A percentile compares a stretch with the other conserved stretches of the same genome.
Evolutionary conservation across 2,329 filamentous ascomycete species (phyloP).

Genomic region (Neoarthrinium moseri): DNA sequence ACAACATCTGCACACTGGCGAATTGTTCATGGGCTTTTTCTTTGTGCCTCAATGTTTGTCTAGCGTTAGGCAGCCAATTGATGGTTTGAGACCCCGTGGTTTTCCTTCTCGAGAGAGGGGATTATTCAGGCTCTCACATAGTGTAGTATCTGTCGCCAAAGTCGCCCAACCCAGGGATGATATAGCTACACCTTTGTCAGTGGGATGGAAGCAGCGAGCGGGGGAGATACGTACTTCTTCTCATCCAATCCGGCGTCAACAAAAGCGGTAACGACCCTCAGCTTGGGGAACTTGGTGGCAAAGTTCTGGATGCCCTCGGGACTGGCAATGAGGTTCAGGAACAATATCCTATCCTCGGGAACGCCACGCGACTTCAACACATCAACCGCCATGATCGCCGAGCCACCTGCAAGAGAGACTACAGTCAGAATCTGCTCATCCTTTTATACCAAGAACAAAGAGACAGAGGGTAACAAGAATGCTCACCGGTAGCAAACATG

Average conservation of each 20-base stretch:
- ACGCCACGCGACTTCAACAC: conserved; percentile 88
- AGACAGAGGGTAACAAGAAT: no score
- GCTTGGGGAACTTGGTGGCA: conserved; percentile 81
- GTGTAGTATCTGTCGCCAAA: conserved; percentile 97
- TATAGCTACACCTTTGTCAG: conserved; percentile 69
- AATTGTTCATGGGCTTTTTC: no score
- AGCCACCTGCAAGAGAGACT: conserved; percentile 82
- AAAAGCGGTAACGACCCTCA: conserved; percentile 92
- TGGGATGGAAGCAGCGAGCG: conserved; percentile 13
- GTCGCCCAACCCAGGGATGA: conserved; percentile 88
- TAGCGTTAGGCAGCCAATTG: no score
- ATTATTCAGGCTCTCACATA: conserved; percentile 56
- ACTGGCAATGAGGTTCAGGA: conserved; percentile 96
- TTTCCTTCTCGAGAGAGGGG: no score
- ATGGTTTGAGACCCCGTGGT: no score
- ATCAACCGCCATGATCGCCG: conserved; percentile 94
- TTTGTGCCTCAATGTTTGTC: no score
- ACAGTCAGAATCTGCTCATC: no score
- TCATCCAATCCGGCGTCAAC: conserved; percentile 95
- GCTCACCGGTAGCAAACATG: conserved; percentile 93
- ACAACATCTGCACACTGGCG: no score
- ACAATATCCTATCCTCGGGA: conserved; percentile 91
- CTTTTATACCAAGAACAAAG: no score
- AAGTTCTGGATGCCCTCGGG: conserved; percentile 90
- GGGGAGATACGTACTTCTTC: conserved; percentile 72